Evolutionary conservation across 2,329 filamentous ascomycete species (phyloP).

Genomic region (Aspergillus floridensis): DNA sequence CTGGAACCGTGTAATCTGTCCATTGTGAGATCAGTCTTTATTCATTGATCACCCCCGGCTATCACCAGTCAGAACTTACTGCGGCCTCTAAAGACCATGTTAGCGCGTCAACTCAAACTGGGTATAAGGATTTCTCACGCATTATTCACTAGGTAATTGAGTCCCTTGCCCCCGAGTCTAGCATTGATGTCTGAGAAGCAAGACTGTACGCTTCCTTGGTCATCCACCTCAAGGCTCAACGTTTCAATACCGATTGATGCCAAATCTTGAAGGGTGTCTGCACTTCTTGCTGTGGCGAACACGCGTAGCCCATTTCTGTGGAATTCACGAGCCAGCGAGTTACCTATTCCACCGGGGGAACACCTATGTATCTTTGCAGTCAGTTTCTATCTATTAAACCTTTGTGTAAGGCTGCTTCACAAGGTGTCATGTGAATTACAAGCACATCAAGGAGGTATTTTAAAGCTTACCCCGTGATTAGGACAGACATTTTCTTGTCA

Average conservation of each 20-base stretch:
- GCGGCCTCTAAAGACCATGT: constrained; percentile 24
- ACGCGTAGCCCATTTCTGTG: constrained; percentile 53
- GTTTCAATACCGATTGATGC: constrained; percentile 54
- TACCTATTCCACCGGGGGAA: constrained; percentile 56
- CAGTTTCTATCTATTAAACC: not conserved
- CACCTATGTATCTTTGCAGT: constrained; percentile 20
- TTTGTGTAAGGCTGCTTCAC: no score
- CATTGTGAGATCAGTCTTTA: constrained; percentile 5
- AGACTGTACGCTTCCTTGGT: constrained; percentile 47
- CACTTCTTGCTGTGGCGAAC: constrained; percentile 57
- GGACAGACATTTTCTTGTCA: constrained; percentile 39
- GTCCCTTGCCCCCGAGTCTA: constrained; percentile 46
- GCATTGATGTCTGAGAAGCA: constrained; percentile 48
- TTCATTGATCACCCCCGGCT: not conserved
- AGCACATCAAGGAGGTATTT: not conserved
- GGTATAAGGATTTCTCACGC: constrained; percentile 36
- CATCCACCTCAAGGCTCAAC: constrained; percentile 54
- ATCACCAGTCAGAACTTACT: constrained; percentile 23
- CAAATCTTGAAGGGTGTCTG: constrained; percentile 49
- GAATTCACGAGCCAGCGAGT: constrained; percentile 59
- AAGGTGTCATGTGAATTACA: no score
- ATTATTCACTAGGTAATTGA: constrained; percentile 61
- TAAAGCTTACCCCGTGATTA: constrained; percentile 42
- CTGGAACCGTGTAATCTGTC: constrained; percentile 56
- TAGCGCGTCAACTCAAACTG: constrained; percentile 6